These are phyloP conservation scores for Thielaviopsis populi DNA, from an alignment of 2,329 filamentous ascomycete genomes.

Conservation along the genomic window DNA sequence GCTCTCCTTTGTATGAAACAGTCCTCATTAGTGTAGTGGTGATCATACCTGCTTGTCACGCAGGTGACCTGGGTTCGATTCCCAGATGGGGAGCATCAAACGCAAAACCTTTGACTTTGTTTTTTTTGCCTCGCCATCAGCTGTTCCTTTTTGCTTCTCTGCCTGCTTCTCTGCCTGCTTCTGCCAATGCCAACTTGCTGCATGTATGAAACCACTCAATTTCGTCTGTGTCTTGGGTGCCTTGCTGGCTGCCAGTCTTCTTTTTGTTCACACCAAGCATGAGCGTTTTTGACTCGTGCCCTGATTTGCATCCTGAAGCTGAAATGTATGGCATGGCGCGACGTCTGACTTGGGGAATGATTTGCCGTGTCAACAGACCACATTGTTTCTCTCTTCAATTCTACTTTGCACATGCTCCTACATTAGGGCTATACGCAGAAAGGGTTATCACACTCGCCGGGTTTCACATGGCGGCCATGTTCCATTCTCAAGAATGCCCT, in stretches of 20 bases:
- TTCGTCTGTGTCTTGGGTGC: not conserved
- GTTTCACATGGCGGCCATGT: not conserved
- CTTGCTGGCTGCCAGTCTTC: not conserved
- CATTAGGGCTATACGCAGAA: not conserved
- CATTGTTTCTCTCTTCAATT: not conserved
- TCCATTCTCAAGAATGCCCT: not conserved
- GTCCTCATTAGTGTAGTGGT: slow-evolving; percentile 17
- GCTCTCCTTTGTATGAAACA: not conserved
- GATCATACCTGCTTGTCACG: slow-evolving; percentile 17
- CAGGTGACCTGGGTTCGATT: slow-evolving; percentile 17
- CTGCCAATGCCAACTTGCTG: not conserved
- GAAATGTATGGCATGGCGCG: not conserved
- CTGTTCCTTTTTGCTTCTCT: not conserved
- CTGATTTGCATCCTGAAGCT: not conserved
- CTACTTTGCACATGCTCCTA: not conserved
- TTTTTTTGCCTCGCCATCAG: accelerated
- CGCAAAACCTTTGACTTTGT: too few relatives aligned
- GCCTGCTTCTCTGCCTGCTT: not conserved
- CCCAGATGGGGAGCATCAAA: slow-evolving; percentile 15
- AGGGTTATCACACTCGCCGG: not conserved
- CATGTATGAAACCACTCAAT: not conserved
- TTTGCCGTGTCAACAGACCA: not conserved
- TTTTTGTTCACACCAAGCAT: not conserved
- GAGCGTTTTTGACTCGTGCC: not conserved
- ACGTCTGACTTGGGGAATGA: not conserved